Evolutionary conservation across 1,284 basidiomycete species (phyloP).

Genomic region (Boletus smithii): DNA sequence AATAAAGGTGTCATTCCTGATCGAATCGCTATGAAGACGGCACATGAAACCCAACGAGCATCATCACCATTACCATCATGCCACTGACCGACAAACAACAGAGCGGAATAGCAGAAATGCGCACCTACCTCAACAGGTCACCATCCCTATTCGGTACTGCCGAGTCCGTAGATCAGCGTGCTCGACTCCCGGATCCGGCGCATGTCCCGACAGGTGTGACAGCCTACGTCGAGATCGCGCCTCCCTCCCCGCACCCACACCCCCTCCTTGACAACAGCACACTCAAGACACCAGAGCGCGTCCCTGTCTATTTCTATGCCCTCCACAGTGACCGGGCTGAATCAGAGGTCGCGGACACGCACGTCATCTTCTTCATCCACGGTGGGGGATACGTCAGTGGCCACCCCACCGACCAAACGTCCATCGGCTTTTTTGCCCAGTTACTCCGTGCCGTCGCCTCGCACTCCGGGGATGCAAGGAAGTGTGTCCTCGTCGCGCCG

Average conservation of each 20-base stretch:
- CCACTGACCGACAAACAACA: slow-evolving; percentile 14
- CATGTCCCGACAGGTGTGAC: slow-evolving; percentile 11
- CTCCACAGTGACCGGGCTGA: background rate
- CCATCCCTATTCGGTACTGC: background rate
- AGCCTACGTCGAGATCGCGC: slow-evolving; percentile 8
- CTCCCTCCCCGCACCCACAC: background rate
- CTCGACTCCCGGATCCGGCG: slow-evolving; percentile 1
- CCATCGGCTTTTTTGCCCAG: slow-evolving; percentile 1
- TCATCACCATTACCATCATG: slow-evolving; percentile 3
- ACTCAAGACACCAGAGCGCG: slow-evolving; percentile 10
- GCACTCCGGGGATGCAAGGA: background rate
- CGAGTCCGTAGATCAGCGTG: slow-evolving; percentile 8
- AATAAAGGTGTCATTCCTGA: too few species aligned
- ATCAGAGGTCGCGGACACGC: background rate
- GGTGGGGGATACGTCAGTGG: slow-evolving; percentile 15
- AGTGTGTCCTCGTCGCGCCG: background rate
- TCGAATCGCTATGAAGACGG: too few species aligned
- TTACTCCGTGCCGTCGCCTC: slow-evolving; percentile 6
- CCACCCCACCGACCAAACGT: slow-evolving; percentile 7
- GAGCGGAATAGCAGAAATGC: background rate
- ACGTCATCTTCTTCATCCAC: slow-evolving; percentile 17
- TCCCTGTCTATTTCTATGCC: slow-evolving; percentile 19
- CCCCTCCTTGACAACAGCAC: slow-evolving; percentile 4
- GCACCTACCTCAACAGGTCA: background rate
- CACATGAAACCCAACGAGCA: too few species aligned